Conservation (phyloP, 2,329 filamentous ascomycete genomes). For the Cladosporium sp. region DNA sequence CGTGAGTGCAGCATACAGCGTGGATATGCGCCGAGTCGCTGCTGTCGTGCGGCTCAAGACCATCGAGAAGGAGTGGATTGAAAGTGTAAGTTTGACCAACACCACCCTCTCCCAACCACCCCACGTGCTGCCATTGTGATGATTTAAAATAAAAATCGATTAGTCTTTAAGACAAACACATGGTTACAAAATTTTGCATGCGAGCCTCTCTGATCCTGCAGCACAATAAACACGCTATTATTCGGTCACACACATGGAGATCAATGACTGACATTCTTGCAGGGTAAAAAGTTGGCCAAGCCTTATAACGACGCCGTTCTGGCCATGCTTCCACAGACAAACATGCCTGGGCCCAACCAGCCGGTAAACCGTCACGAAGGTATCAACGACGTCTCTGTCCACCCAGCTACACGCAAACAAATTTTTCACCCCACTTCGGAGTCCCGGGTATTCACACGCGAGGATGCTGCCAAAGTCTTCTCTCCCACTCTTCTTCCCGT, state of each 20-base stretch:
- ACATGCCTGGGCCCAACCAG: slow-evolving; percentile 38
- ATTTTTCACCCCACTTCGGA: slow-evolving; percentile 62
- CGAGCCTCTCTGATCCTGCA: slow-evolving; percentile 65
- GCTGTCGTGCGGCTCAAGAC: slow-evolving; percentile 83
- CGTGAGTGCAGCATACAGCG: slow-evolving; percentile 70
- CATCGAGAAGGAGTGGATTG: slow-evolving; percentile 73
- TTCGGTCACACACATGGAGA: slow-evolving; percentile 12
- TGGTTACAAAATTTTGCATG: slow-evolving; percentile 82
- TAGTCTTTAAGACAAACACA: slow-evolving; percentile 98
- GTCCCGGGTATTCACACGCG: slow-evolving; percentile 60
- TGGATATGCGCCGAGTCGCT: slow-evolving; percentile 79
- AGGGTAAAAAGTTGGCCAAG: slow-evolving; percentile 73
- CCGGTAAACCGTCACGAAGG: slow-evolving; percentile 52
- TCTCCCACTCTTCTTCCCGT: slow-evolving; percentile 55
- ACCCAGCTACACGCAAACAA: slow-evolving; percentile 51
- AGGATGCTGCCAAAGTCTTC: slow-evolving; percentile 61
- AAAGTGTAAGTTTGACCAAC: slow-evolving; percentile 59
- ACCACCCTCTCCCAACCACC: slow-evolving; percentile 2
- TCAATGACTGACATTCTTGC: slow-evolving; percentile 15
- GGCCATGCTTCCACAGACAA: slow-evolving; percentile 73
- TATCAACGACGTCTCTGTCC: slow-evolving; percentile 61
- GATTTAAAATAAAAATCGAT: slow-evolving; percentile 79
- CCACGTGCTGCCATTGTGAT: slow-evolving; percentile 48
- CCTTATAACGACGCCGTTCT: slow-evolving; percentile 75
- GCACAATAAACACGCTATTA: slow-evolving; percentile 1